Base-by-base conservation (phyloP, 768 basidiomycete species). In the Mycena pura region DNA sequence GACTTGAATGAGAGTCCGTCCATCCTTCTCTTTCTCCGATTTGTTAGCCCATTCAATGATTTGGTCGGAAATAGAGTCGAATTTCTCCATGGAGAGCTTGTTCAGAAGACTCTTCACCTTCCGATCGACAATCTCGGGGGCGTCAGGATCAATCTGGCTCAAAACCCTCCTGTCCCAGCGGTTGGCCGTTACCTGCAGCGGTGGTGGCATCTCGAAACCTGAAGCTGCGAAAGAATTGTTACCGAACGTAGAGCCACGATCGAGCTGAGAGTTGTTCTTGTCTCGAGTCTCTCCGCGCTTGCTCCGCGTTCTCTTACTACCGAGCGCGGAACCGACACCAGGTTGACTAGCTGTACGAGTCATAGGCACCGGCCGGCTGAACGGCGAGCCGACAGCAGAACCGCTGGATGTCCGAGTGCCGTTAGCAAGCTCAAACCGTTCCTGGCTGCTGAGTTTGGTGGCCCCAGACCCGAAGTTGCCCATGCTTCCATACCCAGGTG, bases 21-120 rank as follows among this genome's bases (percentile, higher is more conserved):
- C 95, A 70, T 98, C 94, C 72, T 87, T 92, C 83, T 99, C 95
- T 69, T 90, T 85, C 80, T 90, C 89, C 5, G 91, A 93, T 78
- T 86, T 93, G 84, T 98, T 96, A 28, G 95, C 96, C 93, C 95
- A 98, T 9, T 84, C 76, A 64, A 99, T 91, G 73, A 99, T 96
- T 75, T 99, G 95, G 71, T 92, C 88, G 3, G 95, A 96, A 71
- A 98, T 97, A 8, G 92, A 89, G 67, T 95, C 93, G 82, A 98
- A 98, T 67, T 91, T 92, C 81, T 98, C 95, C 87, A 95, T 91
- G 14, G 96, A 96, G 32, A 98, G 85, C 79, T 95, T 97, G 84
- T 99, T 96, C 69, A 99, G 88, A 57, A 97, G 78, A 50, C 81
- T 80, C 76, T 91, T 95, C 79, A 97, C 95, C 77, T 96, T 96